These are phyloP conservation scores for Phytophthora pistaciae DNA, from an alignment of 352 stramenopile genomes.

Conservation along the genomic window DNA sequence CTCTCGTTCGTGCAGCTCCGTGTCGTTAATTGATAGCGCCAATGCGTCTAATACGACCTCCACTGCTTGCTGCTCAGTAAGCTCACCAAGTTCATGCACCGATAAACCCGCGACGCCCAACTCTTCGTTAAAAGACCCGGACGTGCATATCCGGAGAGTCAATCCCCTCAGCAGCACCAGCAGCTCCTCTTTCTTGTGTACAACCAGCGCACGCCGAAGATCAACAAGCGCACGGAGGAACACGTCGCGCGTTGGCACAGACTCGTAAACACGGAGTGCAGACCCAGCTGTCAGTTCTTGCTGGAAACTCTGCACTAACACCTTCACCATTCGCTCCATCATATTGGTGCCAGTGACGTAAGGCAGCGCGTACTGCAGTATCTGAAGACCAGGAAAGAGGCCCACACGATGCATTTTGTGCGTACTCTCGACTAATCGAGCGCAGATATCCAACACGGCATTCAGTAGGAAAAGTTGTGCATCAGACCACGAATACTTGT, in stretches of 20 bases:
- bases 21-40: slow-evolving; percentile 71
- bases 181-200: slow-evolving; percentile 55
- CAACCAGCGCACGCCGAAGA: slow-evolving; percentile 67
- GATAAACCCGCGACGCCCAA: slow-evolving; percentile 57
- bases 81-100: slow-evolving; percentile 60
- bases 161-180: slow-evolving; percentile 57
- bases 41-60: slow-evolving; percentile 67
- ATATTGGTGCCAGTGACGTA: slow-evolving; percentile 48
- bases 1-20: slow-evolving; percentile 78
- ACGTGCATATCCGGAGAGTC: slow-evolving; percentile 76
- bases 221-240: slow-evolving; percentile 82
- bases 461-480: slow-evolving; percentile 78
- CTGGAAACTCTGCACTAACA: slow-evolving; percentile 77
- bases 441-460: slow-evolving; percentile 77
- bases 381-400: slow-evolving; percentile 70
- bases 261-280: slow-evolving; percentile 75
- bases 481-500: slow-evolving; percentile 62
- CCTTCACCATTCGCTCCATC: slow-evolving; percentile 63
- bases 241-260: slow-evolving; percentile 72
- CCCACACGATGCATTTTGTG: slow-evolving; percentile 82
- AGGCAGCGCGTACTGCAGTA: slow-evolving; percentile 67
- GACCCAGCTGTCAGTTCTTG: slow-evolving; percentile 78
- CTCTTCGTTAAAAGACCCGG: slow-evolving; percentile 79
- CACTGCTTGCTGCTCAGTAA: slow-evolving; percentile 67
- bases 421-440: slow-evolving; percentile 76